Evolutionary conservation across 164 flowering plant genomes (phyloP).

Genomic region (Macadamia tetraphylla): DNA sequence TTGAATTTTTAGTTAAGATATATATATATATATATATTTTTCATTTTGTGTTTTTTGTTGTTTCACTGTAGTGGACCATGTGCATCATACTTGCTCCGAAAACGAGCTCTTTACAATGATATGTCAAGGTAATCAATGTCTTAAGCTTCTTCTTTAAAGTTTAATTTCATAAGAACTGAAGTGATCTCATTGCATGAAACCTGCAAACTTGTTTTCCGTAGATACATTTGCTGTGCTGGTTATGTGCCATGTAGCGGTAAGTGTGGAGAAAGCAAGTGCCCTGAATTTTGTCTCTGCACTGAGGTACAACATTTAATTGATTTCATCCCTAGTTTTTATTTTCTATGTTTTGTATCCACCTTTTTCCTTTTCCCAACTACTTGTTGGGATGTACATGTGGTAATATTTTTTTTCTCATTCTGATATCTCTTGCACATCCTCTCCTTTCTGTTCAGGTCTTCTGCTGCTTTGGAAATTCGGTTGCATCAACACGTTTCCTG

Average conservation of each 20-base stretch:
- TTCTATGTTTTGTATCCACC: background rate
- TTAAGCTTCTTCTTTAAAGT: background rate
- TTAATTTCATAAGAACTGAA: background rate
- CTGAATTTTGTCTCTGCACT: conserved; percentile 62
- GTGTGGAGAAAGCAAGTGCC: conserved; percentile 67
- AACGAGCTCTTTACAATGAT: conserved; percentile 88
- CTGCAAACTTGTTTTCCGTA: conserved; percentile 11
- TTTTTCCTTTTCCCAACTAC: background rate
- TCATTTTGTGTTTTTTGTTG: background rate
- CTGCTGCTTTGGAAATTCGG: conserved; percentile 61
- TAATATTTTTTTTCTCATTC: background rate
- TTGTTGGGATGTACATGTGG: background rate
- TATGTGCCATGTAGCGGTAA: conserved; percentile 79
- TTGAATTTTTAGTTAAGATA: too few species aligned
- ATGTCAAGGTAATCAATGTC: conserved; percentile 70
- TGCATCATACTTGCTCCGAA: conserved; percentile 88
- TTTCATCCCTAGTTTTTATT: background rate
- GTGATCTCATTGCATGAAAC: background rate
- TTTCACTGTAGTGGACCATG: conserved; percentile 67
- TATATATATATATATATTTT: background rate
- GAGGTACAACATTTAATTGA: conserved; percentile 32
- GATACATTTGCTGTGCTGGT: conserved; percentile 71
- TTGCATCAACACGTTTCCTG: conserved; percentile 69
- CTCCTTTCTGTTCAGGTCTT: conserved; percentile 37
- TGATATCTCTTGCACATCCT: background rate